phyloP scores from a whole-genome alignment of 1,284 basidiomycete species.

The Leccinum proliferum region DNA sequence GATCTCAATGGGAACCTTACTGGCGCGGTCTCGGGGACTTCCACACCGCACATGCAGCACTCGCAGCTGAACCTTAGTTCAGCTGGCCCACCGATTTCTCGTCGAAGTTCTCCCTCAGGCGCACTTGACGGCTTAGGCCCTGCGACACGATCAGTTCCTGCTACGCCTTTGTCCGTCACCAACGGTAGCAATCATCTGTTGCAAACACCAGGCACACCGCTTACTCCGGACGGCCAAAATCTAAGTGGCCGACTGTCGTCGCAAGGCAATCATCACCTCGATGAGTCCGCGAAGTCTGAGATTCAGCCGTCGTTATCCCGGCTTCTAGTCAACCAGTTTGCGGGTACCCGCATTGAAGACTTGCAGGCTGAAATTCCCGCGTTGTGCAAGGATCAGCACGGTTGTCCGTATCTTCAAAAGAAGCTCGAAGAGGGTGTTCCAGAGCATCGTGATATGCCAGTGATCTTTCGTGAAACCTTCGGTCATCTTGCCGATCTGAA shows the following conservation, averaged over 20 bases:
- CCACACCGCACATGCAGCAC: too few relatives aligned
- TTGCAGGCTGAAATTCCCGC: constrained; percentile 90
- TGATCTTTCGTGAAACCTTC: constrained; percentile 99
- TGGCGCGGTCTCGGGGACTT: too few relatives aligned
- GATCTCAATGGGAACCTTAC: too few relatives aligned
- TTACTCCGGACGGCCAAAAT: constrained; percentile 52
- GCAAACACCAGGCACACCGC: constrained; percentile 67
- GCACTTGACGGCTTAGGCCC: constrained; percentile 54
- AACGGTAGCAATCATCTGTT: constrained; percentile 44
- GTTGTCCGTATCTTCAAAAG: constrained; percentile 98
- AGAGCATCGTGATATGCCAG: constrained; percentile 79
- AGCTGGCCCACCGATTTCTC: constrained; percentile 44
- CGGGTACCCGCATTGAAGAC: constrained; percentile 93
- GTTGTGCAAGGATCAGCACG: constrained; percentile 98
- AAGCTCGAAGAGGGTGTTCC: constrained; percentile 95
- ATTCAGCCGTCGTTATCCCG: constrained; percentile 48
- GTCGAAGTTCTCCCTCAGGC: constrained; percentile 66
- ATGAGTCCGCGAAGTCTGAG: constrained; percentile 47
- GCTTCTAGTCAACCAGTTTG: constrained; percentile 82
- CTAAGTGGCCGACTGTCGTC: constrained; percentile 57
- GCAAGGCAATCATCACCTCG: constrained; percentile 44
- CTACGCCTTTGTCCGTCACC: constrained; percentile 59
- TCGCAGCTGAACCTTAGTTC: constrained; percentile 45
- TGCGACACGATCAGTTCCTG: constrained; percentile 69
- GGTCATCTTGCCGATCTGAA: constrained; percentile 95